Evolutionary conservation across 352 stramenopile species (phyloP).

Genomic region (Phytophthora pisi): DNA sequence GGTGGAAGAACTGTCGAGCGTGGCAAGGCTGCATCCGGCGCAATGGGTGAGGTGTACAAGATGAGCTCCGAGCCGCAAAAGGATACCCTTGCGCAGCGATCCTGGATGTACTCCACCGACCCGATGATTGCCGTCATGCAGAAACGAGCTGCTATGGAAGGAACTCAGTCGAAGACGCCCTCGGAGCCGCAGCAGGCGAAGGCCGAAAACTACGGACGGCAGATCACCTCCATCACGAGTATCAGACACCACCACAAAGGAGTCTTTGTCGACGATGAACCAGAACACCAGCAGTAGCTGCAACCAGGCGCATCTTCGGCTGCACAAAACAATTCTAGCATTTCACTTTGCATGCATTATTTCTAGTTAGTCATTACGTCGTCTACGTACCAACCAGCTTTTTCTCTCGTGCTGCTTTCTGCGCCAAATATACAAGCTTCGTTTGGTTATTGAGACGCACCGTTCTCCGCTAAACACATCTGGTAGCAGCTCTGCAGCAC

Average conservation of each 20-base stretch:
- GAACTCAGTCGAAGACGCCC: constrained; percentile 2
- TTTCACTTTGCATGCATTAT: constrained; percentile 27
- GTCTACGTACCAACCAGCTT: constrained; percentile 6
- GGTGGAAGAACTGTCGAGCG: constrained; percentile 53
- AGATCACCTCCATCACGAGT: constrained; percentile 66
- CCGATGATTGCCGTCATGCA: constrained; percentile 66
- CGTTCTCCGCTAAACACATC: constrained; percentile 50
- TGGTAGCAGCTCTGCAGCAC: constrained; percentile 69
- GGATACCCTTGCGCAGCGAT: constrained; percentile 73
- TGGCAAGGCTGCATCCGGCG: constrained; percentile 66
- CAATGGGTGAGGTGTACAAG: constrained; percentile 69
- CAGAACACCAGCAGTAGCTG: constrained; percentile 16
- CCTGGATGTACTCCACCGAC: constrained; percentile 80
- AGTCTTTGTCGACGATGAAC: constrained; percentile 69
- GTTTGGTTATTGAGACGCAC: constrained; percentile 23
- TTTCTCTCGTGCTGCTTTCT: not conserved
- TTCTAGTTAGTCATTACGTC: constrained; percentile 22
- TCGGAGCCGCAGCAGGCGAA: constrained; percentile 19
- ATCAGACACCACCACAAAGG: constrained; percentile 58
- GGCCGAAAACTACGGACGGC: constrained; percentile 37
- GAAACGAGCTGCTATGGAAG: constrained; percentile 27
- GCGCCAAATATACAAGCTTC: constrained; percentile 31
- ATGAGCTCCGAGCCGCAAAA: constrained; percentile 62
- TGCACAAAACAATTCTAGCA: not conserved
- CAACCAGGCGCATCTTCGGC: not conserved